Percentiles rank a stretch among this genome's conserved stretches.
Evolutionary conservation across 768 basidiomycete genomes (phyloP).

Genomic region (Boletus barrowsii): DNA sequence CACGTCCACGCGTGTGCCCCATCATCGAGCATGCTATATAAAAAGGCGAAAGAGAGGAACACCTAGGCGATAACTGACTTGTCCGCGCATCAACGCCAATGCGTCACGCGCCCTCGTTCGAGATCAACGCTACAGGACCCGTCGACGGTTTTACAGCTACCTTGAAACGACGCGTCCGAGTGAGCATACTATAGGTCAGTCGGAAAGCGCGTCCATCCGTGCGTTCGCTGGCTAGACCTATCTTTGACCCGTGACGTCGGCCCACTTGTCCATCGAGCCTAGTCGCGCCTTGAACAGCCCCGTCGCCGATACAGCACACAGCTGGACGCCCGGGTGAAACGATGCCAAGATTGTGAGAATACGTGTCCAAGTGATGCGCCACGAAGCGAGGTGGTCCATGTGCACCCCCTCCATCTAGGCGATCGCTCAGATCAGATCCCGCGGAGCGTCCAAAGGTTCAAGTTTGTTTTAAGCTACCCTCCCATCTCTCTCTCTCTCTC

Average conservation of each 20-base stretch:
- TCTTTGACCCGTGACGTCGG: not conserved
- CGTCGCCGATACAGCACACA: not conserved
- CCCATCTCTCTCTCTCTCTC: too few species aligned
- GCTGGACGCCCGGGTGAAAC: not conserved
- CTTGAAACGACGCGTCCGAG: conserved; percentile 1
- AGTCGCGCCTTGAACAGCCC: too few species aligned
- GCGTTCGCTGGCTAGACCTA: not conserved
- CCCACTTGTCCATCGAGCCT: not conserved
- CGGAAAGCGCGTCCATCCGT: not conserved
- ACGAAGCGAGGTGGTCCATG: not conserved
- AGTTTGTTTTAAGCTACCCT: too few species aligned
- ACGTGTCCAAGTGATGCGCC: not conserved
- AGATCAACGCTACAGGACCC: not conserved
- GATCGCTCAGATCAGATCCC: too few species aligned
- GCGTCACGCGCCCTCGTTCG: too few species aligned
- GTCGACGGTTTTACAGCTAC: not conserved
- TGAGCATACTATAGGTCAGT: too few species aligned
- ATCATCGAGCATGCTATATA: not conserved
- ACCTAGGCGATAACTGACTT: not conserved
- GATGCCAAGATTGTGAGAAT: not conserved
- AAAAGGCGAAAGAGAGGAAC: not conserved
- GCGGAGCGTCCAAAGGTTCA: too few species aligned
- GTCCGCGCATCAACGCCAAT: too few species aligned
- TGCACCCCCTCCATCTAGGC: too few species aligned
- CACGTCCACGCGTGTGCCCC: not conserved